A percentile compares a stretch with the other conserved stretches of the same genome.
These are phyloP conservation scores for Boletus insuetus DNA, from an alignment of 768 basidiomycete species.

Conservation along the genomic window DNA sequence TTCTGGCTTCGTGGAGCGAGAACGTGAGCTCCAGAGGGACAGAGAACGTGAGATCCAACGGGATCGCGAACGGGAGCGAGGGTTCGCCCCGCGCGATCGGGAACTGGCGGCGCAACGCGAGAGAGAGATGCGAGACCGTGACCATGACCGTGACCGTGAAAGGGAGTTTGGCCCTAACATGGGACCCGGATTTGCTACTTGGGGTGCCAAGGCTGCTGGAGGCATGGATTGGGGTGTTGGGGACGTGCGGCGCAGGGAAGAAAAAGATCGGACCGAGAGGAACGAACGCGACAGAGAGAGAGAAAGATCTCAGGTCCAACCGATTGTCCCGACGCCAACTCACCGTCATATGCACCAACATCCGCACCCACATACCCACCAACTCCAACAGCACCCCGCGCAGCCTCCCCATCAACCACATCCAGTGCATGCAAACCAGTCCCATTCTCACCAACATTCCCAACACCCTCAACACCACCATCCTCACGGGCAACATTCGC, in stretches of 20 bases:
- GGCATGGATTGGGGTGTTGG: constrained; percentile 33
- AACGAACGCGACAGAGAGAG: constrained; percentile 29
- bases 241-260: constrained; percentile 36
- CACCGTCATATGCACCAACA: constrained; percentile 35
- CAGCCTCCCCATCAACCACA: constrained; percentile 26
- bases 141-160: constrained; percentile 20
- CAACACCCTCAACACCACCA: constrained; percentile 27
- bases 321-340: constrained; percentile 21
- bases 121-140: constrained; percentile 24
- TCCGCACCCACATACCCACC: constrained; percentile 36
- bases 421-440: constrained; percentile 25
- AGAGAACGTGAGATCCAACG: constrained; percentile 30
- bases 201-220: constrained; percentile 34
- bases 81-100: constrained; percentile 21
- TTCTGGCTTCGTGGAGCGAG: constrained; percentile 33
- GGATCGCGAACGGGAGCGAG: constrained; percentile 28
- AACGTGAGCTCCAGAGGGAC: constrained; percentile 21
- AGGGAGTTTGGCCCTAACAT: constrained; percentile 26
- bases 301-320: constrained; percentile 29
- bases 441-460: constrained; percentile 34
- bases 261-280: constrained; percentile 26
- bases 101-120: constrained; percentile 19
- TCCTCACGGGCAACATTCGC: constrained; percentile 28
- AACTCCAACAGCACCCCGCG: constrained; percentile 20
- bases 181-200: constrained; percentile 24